Conservation (phyloP, 1,284 basidiomycete genomes). For the Cutaneotrichosporon cavernicola region DNA sequence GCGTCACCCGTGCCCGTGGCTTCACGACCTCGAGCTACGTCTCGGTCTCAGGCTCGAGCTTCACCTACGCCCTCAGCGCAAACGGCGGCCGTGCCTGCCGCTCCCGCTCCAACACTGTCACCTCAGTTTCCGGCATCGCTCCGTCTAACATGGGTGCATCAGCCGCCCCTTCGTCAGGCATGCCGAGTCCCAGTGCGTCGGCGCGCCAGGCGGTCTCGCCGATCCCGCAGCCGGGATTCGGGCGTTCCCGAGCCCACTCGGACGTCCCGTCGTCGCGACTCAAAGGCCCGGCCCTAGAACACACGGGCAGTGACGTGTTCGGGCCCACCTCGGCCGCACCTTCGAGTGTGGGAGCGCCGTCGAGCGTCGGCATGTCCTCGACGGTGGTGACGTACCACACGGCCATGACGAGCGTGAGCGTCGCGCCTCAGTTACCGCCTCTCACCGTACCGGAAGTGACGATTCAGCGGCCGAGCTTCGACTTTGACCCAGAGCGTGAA, state of each 20-base stretch:
- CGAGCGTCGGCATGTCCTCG: neutral
- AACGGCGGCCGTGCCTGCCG: conserved; percentile 50
- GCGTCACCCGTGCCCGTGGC: conserved; percentile 25
- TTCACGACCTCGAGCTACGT: conserved; percentile 28
- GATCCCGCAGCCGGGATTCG: conserved; percentile 1
- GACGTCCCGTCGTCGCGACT: neutral
- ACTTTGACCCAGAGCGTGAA: conserved; percentile 3
- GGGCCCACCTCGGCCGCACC: conserved; percentile 7
- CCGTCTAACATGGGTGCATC: neutral
- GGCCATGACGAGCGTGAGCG: neutral
- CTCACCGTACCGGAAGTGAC: conserved; percentile 13
- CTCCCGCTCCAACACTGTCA: conserved; percentile 18
- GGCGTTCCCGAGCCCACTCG: neutral
- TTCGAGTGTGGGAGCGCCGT: neutral
- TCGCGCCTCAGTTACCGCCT: neutral
- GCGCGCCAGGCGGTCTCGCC: neutral
- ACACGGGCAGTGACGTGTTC: conserved; percentile 15
- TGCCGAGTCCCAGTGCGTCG: neutral
- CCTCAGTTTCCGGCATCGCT: neutral
- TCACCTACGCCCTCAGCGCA: conserved; percentile 49
- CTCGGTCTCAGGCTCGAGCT: conserved; percentile 23
- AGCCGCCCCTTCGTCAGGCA: neutral
- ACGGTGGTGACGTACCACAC: neutral
- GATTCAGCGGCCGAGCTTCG: conserved; percentile 24
- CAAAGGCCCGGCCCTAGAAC: neutral